Conservation (phyloP, 331 rosid genomes). For the Malus hybrid region DNA sequence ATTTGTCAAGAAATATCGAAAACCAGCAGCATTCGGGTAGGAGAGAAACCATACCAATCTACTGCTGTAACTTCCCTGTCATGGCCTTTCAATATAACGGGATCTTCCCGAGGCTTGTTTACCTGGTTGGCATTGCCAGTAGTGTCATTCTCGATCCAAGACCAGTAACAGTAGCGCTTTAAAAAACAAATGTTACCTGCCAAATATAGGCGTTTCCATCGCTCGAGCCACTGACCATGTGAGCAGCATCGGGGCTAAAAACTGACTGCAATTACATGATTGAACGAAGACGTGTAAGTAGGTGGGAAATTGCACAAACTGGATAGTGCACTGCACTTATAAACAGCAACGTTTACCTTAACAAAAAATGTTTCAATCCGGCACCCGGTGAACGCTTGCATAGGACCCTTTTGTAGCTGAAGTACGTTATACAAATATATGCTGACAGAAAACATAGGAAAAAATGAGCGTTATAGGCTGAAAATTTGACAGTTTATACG, state of each 20-base stretch:
- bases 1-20: not conserved
- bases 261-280: constrained; percentile 54
- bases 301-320: not conserved
- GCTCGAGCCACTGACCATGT: constrained; percentile 81
- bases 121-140: constrained; percentile 45
- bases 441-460: constrained; percentile 33
- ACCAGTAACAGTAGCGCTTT: not conserved
- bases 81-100: constrained; percentile 53
- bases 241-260: constrained; percentile 80
- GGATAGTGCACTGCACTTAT: not conserved
- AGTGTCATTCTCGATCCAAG: constrained; percentile 4
- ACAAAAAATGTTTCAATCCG: constrained; percentile 78
- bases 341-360: constrained; percentile 41
- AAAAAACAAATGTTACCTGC: constrained; percentile 44
- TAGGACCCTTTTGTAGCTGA: constrained; percentile 87
- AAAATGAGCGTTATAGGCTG: not conserved
- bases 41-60: constrained; percentile 54
- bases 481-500: not conserved
- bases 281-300: constrained; percentile 3
- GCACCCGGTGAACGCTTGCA: constrained; percentile 64
- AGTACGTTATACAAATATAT: constrained; percentile 63
- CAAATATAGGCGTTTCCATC: constrained; percentile 78
- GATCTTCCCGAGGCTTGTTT: constrained; percentile 51
- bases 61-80: constrained; percentile 84
- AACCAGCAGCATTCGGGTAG: constrained; percentile 12